Percentiles rank a stretch among this genome's conserved stretches.
Evolutionary conservation across 805 yeast genomes (phyloP).

Genomic region (Candida tibetensis): DNA sequence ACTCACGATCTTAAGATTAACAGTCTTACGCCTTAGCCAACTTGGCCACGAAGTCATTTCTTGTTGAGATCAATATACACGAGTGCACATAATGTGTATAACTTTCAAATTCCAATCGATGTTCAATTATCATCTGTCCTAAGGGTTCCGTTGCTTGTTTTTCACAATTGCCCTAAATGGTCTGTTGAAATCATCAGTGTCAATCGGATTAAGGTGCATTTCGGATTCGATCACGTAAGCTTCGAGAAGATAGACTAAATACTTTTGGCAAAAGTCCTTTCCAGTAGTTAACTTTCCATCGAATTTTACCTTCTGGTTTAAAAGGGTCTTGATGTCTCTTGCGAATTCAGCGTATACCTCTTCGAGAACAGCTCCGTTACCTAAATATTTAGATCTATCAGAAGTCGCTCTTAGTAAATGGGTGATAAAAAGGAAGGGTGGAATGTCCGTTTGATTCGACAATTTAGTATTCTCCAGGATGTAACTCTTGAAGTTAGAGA

Average conservation of each 20-base stretch:
- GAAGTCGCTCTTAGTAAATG: background rate
- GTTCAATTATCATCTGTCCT: no score
- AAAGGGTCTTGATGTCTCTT: background rate
- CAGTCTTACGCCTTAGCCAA: conserved; percentile 29
- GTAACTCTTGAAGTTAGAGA: background rate
- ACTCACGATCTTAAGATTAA: conserved; percentile 32
- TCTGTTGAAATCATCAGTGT: background rate
- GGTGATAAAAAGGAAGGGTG: background rate
- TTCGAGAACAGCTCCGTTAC: background rate
- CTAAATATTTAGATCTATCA: background rate
- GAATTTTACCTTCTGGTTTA: background rate
- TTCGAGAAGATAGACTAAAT: background rate
- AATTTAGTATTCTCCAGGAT: background rate
- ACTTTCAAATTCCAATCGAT: no score
- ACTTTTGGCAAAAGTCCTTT: background rate
- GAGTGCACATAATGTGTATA: background rate
- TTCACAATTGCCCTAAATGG: no score
- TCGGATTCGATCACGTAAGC: background rate
- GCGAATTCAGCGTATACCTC: background rate
- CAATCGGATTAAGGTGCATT: background rate
- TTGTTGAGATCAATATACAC: background rate
- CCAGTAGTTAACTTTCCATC: background rate
- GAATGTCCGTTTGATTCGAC: background rate
- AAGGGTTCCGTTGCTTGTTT: no score
- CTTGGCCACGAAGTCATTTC: conserved; percentile 25